These are phyloP conservation scores for Sugiyamaella boreocaroliniensis DNA, from an alignment of 805 yeast genomes.

Conservation along the genomic window DNA sequence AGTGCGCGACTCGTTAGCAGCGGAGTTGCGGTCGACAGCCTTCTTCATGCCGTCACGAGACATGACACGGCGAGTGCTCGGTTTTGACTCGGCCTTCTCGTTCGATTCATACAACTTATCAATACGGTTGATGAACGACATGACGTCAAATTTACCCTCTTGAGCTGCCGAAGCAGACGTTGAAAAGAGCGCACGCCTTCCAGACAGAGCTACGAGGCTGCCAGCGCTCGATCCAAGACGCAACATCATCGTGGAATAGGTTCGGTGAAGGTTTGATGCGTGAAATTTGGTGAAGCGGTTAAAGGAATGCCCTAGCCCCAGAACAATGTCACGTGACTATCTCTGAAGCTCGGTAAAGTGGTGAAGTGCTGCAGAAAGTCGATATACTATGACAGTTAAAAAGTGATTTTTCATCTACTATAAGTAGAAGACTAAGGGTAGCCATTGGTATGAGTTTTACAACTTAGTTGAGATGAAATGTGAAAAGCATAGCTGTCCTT, in stretches of 20 bases:
- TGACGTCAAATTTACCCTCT: slow-evolving; percentile 11
- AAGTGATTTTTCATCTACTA: no score
- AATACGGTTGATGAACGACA: slow-evolving; percentile 14
- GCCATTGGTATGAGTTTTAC: no score
- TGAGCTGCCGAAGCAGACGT: background rate
- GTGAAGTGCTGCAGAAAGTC: no score
- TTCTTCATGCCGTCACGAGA: background rate
- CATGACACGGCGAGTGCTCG: background rate
- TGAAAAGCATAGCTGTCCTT: no score
- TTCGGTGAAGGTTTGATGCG: background rate
- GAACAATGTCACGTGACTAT: no score
- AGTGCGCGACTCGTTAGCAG: background rate
- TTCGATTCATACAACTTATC: slow-evolving; percentile 14
- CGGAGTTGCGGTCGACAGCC: background rate
- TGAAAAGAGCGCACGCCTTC: background rate
- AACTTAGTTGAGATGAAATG: no score
- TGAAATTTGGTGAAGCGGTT: background rate
- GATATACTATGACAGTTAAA: no score
- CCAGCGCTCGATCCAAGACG: background rate
- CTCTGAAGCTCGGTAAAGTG: no score
- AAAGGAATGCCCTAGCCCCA: no score
- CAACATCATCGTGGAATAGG: background rate
- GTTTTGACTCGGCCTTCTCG: slow-evolving; percentile 6
- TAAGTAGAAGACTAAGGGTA: no score
- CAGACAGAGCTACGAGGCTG: background rate